Evolutionary conservation across 768 basidiomycete genomes (phyloP).

Genomic region (Gautieria morchelliformis): DNA sequence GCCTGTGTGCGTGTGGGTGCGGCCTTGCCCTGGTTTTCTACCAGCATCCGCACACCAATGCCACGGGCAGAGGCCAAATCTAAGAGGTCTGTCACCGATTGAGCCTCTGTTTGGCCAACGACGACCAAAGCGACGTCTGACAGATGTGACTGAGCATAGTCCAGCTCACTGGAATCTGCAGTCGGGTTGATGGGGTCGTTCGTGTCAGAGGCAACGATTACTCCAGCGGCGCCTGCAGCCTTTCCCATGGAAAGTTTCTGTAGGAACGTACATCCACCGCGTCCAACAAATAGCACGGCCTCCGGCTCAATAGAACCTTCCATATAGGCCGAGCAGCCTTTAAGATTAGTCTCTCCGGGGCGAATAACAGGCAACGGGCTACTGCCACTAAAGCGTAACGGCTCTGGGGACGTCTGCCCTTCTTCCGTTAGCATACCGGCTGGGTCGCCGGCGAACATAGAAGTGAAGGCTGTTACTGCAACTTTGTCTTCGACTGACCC

Average conservation of each 20-base stretch:
- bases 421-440: constrained; percentile 16
- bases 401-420: constrained; percentile 8
- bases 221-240: constrained; percentile 63
- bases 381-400: constrained; percentile 37
- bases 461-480: constrained; percentile 50
- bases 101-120: constrained; percentile 42
- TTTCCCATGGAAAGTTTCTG: constrained; percentile 69
- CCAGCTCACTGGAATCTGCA: constrained; percentile 45
- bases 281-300: constrained; percentile 47
- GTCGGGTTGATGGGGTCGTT: constrained; percentile 58
- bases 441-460: constrained; percentile 63
- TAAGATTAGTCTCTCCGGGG: constrained; percentile 36
- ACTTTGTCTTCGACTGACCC: constrained; percentile 34
- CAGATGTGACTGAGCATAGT: constrained; percentile 42
- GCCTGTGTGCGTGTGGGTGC: constrained; percentile 11
- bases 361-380: constrained; percentile 48
- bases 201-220: constrained; percentile 64
- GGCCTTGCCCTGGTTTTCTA: constrained; percentile 32
- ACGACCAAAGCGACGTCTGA: constrained; percentile 52
- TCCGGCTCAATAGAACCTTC: constrained; percentile 31
- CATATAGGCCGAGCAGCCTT: constrained; percentile 53
- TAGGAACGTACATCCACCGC: constrained; percentile 84
- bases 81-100: constrained; percentile 46
- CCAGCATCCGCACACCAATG: constrained; percentile 37
- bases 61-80: constrained; percentile 37